These are phyloP conservation scores for Cyberlindnera misumaiensis DNA, from an alignment of 805 yeast species.

Conservation along the genomic window DNA sequence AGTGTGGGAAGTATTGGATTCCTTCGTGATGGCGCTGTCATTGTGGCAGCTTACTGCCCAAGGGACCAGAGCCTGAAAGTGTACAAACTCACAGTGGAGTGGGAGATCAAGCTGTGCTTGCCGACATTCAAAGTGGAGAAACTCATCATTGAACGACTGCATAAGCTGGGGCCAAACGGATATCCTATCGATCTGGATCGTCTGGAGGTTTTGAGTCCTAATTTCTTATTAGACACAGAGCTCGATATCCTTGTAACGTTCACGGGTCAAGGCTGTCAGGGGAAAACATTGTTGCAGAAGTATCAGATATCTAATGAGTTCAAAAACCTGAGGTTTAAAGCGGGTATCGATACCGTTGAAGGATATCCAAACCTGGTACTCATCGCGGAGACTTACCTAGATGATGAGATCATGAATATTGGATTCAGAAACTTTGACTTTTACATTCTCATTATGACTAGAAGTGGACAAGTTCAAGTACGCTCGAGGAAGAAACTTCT, in stretches of 20 bases:
- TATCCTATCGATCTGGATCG: slow-evolving; percentile 25
- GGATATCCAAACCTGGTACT: slow-evolving; percentile 19
- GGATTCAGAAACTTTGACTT: slow-evolving; percentile 33
- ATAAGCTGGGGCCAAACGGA: slow-evolving; percentile 21
- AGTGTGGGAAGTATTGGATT: slow-evolving; percentile 46
- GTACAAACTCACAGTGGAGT: slow-evolving; percentile 39
- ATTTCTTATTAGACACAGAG: slow-evolving; percentile 32
- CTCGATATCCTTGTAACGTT: slow-evolving; percentile 42
- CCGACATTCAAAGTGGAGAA: slow-evolving; percentile 35
- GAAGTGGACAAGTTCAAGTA: slow-evolving; percentile 39
- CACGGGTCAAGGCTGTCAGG: slow-evolving; percentile 16
- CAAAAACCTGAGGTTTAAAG: slow-evolving; percentile 16
- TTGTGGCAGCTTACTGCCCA: slow-evolving; percentile 36
- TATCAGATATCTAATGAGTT: slow-evolving; percentile 19
- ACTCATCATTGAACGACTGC: slow-evolving; percentile 23
- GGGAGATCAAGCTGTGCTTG: slow-evolving; percentile 36
- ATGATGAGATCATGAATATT: slow-evolving; percentile 26
- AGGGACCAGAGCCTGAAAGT: slow-evolving; percentile 31
- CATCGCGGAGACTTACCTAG: slow-evolving; percentile 13
- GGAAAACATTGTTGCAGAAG: slow-evolving; percentile 17
- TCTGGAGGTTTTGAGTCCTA: slow-evolving; percentile 41
- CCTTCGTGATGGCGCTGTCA: slow-evolving; percentile 37
- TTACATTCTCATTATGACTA: slow-evolving; percentile 32
- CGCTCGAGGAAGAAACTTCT: slow-evolving; percentile 33
- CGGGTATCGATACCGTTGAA: slow-evolving; percentile 13